Evolutionary conservation across 257 asterid genomes (phyloP).

Genomic region (Solanum piurae): DNA sequence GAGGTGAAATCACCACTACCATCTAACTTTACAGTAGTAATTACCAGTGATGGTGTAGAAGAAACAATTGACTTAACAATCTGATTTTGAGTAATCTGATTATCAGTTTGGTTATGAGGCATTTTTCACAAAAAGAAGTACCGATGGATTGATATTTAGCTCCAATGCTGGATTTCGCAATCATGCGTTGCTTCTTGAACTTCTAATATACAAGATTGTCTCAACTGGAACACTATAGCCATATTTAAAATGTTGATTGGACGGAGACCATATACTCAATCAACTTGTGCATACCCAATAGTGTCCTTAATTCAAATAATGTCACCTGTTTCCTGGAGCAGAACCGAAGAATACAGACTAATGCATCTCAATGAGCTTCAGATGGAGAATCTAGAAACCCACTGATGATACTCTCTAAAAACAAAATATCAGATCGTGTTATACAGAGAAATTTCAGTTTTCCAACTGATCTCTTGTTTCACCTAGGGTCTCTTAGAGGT

Average conservation of each 20-base stretch:
- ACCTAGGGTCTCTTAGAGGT: not conserved
- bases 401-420: not conserved
- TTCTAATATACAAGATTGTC: not conserved
- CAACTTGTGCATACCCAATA: not conserved
- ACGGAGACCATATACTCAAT: not conserved
- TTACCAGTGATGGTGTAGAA: too few relatives aligned
- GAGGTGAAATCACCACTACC: too few relatives aligned
- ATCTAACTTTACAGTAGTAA: too few relatives aligned
- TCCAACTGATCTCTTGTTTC: not conserved
- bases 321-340: not conserved
- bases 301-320: not conserved
- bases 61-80: too few relatives aligned
- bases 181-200: not conserved
- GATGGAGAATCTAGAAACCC: not conserved
- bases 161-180: not conserved
- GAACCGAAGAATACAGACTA: not conserved
- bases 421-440: not conserved
- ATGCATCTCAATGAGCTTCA: not conserved
- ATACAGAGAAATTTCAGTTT: not conserved
- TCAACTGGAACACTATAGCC: not conserved
- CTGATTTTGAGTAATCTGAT: too few relatives aligned
- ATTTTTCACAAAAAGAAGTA: too few relatives aligned
- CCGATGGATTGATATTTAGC: not conserved
- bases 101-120: too few relatives aligned
- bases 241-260: not conserved